Evolutionary conservation across 768 basidiomycete genomes (phyloP), one percentile per base, ranked within the genome.

Genomic region (Rhizopogon vulgaris): DNA sequence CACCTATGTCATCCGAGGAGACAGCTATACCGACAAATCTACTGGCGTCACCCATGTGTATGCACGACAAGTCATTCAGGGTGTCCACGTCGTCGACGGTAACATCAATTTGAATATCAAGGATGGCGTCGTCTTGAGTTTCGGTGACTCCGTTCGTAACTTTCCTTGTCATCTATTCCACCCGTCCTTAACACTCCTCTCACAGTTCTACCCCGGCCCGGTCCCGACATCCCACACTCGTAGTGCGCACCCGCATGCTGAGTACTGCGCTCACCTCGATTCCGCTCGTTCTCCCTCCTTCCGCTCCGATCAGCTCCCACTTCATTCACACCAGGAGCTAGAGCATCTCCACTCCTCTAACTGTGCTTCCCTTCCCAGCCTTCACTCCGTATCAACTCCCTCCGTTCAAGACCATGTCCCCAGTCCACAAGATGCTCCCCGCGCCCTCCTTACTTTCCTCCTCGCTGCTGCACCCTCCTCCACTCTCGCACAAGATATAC

Each of bases 31-130:
- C 42, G 94, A 97, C 71, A 69, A 72, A 53, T 81, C 79, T 54
- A 93, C 90, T 2, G 88, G 87, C n/a, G 77, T 96, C 47, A 86
- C 90, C 27, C 93, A 97, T 69, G 76, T 93, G 59, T 95, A 94
- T 65, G 83, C 87, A 55, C 80, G 85, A 58, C 94, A 99, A 71
- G 56, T 88, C 52, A 71, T 94, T 61, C 84, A 88, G 52, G 93
- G 91, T 12, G 72, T 95, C 41, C 90, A 95, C 63, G 91, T 99
- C 14, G 78, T 79, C 10, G 91, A 96, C 61, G 90, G 89, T 27
- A 87, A 96, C 69, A 81, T 96, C 73, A 97, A 97, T 67, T 71
- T 99, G 63, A 96, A 97, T 73, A 75, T 97, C 68, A 85, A 85
- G 69, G 79, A 88, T 50, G 93, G 91, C 40, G 71, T 78, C 59